Conservation (phyloP, 2,329 filamentous ascomycete genomes). For the Calonectria montana region DNA sequence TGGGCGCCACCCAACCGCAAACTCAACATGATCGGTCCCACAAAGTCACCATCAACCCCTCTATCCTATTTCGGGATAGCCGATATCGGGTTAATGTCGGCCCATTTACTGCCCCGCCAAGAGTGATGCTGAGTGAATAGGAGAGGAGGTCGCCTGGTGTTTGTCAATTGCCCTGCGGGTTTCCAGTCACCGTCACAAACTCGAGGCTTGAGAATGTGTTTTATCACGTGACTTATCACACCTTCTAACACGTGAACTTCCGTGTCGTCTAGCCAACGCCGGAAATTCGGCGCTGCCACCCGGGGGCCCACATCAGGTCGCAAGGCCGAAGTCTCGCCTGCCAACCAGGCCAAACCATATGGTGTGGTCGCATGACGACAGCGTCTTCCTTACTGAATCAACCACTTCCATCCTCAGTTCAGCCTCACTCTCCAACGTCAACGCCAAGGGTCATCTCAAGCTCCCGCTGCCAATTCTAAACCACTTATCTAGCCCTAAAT, state of each 20-base stretch:
- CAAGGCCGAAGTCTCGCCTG: slow-evolving; percentile 24
- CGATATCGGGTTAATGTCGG: slow-evolving; percentile 23
- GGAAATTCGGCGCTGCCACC: slow-evolving; percentile 39
- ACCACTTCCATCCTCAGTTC: slow-evolving; percentile 25
- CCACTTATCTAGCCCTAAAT: neutral
- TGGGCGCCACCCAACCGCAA: slow-evolving; percentile 14
- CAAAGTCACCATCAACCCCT: slow-evolving; percentile 12
- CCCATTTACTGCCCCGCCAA: neutral
- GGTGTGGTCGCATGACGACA: slow-evolving; percentile 40
- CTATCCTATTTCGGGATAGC: slow-evolving; percentile 29
- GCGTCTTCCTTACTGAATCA: slow-evolving; percentile 9
- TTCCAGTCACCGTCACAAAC: neutral
- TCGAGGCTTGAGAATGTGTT: neutral
- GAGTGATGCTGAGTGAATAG: neutral
- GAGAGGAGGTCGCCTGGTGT: neutral
- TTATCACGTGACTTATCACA: neutral
- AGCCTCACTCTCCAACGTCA: slow-evolving; percentile 19
- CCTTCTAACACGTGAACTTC: slow-evolving; percentile 32
- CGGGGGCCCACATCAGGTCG: slow-evolving; percentile 32
- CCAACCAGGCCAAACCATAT: slow-evolving; percentile 19
- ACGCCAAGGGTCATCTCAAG: neutral
- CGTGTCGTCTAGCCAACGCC: slow-evolving; percentile 16
- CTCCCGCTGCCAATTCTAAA: neutral
- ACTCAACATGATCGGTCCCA: slow-evolving; percentile 16
- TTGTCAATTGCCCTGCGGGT: no score